Conservation (phyloP, 139 green algal species). For the Desmodesmus armatus region DNA sequence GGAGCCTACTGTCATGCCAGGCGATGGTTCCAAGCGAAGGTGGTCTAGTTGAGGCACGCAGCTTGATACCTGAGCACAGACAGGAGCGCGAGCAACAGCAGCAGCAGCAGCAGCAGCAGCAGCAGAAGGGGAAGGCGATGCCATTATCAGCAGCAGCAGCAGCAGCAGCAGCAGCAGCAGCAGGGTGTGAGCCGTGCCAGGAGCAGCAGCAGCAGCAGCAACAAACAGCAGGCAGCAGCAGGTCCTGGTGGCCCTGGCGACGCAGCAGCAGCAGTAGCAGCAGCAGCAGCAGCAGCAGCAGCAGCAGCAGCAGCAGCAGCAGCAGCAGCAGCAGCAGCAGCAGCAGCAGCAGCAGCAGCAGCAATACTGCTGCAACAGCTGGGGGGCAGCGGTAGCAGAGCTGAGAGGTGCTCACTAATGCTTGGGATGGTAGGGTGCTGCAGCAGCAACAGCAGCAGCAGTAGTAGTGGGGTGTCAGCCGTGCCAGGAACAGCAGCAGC, state of each 20-base stretch:
- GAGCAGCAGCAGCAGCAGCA: constrained; percentile 1
- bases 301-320: background rate
- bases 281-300: background rate
- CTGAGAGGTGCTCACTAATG: too few species aligned
- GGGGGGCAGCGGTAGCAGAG: too few species aligned
- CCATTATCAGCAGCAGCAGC: background rate
- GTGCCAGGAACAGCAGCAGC: background rate
- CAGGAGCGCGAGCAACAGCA: too few species aligned
- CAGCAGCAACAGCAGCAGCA: background rate
- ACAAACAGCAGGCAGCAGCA: background rate
- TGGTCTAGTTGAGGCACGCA: constrained; percentile 11
- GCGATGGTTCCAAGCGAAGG: constrained; percentile 40
- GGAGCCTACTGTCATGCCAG: constrained; percentile 32
- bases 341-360: background rate
- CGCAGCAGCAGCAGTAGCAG: background rate
- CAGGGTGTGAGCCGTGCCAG: background rate
- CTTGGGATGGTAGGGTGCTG: too few species aligned
- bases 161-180: background rate
- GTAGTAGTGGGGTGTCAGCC: background rate
- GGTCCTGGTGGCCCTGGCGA: background rate
- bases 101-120: background rate
- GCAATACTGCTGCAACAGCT: background rate
- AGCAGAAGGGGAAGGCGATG: background rate
- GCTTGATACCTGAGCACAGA: constrained; percentile 38
- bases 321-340: background rate